phyloP scores from a whole-genome alignment of 495 filamentous ascomycete species.

The Venustampulla echinocandica region DNA sequence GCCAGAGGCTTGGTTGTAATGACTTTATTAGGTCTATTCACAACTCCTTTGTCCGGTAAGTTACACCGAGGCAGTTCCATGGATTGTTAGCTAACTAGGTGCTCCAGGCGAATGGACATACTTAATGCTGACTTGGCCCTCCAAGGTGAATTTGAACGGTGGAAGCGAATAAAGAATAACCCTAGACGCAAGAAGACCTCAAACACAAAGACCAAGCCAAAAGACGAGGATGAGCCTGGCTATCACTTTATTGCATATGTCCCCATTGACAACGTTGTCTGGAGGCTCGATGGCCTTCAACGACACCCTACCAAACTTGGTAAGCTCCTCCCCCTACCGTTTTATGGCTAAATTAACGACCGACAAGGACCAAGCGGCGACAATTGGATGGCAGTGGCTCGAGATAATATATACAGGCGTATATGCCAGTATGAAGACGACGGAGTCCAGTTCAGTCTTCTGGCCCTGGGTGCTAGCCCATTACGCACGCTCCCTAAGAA shows the following conservation, averaged over 20 bases:
- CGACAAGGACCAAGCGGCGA: not conserved
- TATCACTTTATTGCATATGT: conserved; percentile 92
- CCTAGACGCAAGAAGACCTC: conserved; percentile 20
- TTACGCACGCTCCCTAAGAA: conserved; percentile 20
- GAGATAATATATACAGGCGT: conserved; percentile 30
- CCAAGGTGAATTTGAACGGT: conserved; percentile 43
- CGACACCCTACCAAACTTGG: conserved; percentile 63
- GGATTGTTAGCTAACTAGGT: not conserved
- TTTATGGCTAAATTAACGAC: not conserved
- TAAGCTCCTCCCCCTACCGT: conserved; percentile 26
- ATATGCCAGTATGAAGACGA: conserved; percentile 34
- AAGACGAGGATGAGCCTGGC: conserved; percentile 41
- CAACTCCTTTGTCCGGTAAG: conserved; percentile 77
- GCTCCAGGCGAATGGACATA: conserved; percentile 71
- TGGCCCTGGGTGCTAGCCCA: conserved; percentile 37
- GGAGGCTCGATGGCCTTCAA: conserved; percentile 87
- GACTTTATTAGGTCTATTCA: conserved; percentile 71
- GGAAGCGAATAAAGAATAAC: conserved; percentile 22
- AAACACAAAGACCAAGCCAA: not conserved
- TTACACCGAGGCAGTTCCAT: not conserved
- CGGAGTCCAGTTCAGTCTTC: conserved; percentile 34
- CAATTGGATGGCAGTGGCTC: conserved; percentile 35
- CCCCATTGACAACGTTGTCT: conserved; percentile 63
- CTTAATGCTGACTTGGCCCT: conserved; percentile 66
- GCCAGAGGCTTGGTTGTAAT: conserved; percentile 64